Percentiles rank a stretch among this genome's conserved stretches.
phyloP scores from a whole-genome alignment of 495 filamentous ascomycete genomes.

The Aspergillus heteromorphus region DNA sequence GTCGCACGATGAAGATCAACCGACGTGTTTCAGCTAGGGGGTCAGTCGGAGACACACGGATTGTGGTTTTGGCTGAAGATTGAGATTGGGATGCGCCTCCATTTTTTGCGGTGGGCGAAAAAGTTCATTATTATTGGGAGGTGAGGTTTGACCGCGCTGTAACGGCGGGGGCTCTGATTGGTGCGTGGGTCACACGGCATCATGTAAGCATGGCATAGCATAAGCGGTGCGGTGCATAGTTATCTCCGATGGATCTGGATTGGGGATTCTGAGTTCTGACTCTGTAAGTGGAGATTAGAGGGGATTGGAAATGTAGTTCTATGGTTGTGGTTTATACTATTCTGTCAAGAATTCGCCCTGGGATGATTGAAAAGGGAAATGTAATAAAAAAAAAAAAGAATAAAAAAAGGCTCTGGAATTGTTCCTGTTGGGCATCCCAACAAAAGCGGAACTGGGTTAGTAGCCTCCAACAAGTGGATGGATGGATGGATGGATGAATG shows the following conservation, averaged over 20 bases:
- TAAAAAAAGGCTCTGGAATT: no score
- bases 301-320: background rate
- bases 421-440: slow-evolving; percentile 19
- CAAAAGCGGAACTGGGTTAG: slow-evolving; percentile 14
- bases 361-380: no score
- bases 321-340: no score
- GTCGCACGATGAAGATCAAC: background rate
- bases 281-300: background rate
- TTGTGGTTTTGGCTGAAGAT: background rate
- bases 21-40: background rate
- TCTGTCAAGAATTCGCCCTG: no score
- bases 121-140: no score
- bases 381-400: no score
- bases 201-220: background rate
- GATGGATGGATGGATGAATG: no score
- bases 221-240: background rate
- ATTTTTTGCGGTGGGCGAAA: background rate
- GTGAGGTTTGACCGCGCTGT: background rate
- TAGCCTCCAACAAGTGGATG: no score
- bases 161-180: background rate
- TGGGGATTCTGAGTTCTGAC: no score
- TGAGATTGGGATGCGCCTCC: background rate
- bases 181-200: background rate
- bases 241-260: background rate
- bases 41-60: background rate